Base-by-base conservation (phyloP, 2,329 filamentous ascomycete species). In the Fusarium subtropicale region DNA sequence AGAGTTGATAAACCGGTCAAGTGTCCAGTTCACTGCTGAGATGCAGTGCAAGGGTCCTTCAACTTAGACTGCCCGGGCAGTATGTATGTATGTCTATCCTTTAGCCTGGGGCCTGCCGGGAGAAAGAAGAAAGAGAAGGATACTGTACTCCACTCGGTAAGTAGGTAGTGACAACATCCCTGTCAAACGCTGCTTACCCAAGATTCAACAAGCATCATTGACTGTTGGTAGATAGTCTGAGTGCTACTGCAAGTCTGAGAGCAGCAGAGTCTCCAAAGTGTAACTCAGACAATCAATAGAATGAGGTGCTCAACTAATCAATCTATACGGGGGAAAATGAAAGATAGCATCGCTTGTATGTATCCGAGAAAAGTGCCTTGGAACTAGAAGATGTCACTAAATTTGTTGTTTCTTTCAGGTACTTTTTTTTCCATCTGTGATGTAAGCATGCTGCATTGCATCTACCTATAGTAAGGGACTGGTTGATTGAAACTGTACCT, bases 61-160 rank as follows among this genome's bases (percentile, higher is more conserved):
- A 16, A 31, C 44, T 46, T 22, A 46, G n/a, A 20, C 48, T 46
- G 26, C 22, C 24, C 10, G 26, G 15, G 36, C n/a, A 42, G 38
- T 22, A 39, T 13, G 20, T 39, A 41, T 36, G 38, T 16, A 22
- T 41, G 38, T 44, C 16, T 28, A 44, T 28, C 41, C 41, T 24
- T 28, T 42, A 38, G 56, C 33, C 52, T 48, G 30, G 22, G 22
- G 13, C 33, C 26, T 46, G 11, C 34, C 39, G 33, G 50, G 33
- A 59, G 50, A 41, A 34, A 53, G 46, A 20, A 36, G 15, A 56
- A 22, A 16, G 22, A 45, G 20, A 42, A 52, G 47, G 41, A 30
- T 56, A 48, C 61, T 64, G 48, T 41, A 51, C 64, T 66, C 64
- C 64, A 66, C 64, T 48, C 39, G 5, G 44, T 28, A 26, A 22